Evolutionary conservation across 2,329 filamentous ascomycete genomes (phyloP).

Genomic region (Epichloe coenophiala): DNA sequence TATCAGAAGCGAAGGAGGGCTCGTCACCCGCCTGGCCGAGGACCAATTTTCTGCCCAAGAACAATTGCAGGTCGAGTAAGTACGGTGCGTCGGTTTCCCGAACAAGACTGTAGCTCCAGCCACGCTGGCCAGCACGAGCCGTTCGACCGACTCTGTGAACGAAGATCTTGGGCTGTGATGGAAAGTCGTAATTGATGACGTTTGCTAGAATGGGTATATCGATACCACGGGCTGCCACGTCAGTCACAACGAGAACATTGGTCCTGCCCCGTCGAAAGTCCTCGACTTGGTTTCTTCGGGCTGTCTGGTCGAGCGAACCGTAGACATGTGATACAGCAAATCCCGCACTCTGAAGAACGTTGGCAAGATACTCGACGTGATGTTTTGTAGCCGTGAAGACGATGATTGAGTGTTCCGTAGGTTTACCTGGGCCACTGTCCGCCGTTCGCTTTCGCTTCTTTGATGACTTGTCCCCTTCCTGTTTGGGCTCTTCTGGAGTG

Average conservation of each 20-base stretch:
- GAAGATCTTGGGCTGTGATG: slow-evolving; percentile 90
- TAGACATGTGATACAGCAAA: slow-evolving; percentile 92
- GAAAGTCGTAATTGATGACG: slow-evolving; percentile 98
- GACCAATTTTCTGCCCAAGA: slow-evolving; percentile 73
- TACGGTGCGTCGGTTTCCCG: slow-evolving; percentile 83
- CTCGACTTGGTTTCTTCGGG: slow-evolving; percentile 81
- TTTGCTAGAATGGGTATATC: slow-evolving; percentile 94
- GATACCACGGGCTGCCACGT: slow-evolving; percentile 92
- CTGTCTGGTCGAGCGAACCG: slow-evolving; percentile 85
- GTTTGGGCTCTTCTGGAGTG: slow-evolving; percentile 38
- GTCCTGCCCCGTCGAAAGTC: slow-evolving; percentile 74
- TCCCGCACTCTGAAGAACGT: slow-evolving; percentile 64
- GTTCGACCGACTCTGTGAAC: slow-evolving; percentile 94
- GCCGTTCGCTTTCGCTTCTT: slow-evolving; percentile 62
- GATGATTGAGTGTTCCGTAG: slow-evolving; percentile 84
- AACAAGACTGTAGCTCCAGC: slow-evolving; percentile 92
- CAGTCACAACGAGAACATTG: slow-evolving; percentile 89
- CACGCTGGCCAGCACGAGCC: slow-evolving; percentile 79
- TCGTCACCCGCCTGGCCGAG: slow-evolving; percentile 52
- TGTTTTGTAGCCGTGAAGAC: slow-evolving; percentile 93
- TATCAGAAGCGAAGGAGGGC: slow-evolving; percentile 65
- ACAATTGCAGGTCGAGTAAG: slow-evolving; percentile 83
- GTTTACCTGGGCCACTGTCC: slow-evolving; percentile 44
- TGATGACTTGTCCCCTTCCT: slow-evolving; percentile 30
- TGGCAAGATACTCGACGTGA: slow-evolving; percentile 85